Evolutionary conservation across 2,329 filamentous ascomycete genomes (phyloP).

Genomic region (Aureobasidium sp.): DNA sequence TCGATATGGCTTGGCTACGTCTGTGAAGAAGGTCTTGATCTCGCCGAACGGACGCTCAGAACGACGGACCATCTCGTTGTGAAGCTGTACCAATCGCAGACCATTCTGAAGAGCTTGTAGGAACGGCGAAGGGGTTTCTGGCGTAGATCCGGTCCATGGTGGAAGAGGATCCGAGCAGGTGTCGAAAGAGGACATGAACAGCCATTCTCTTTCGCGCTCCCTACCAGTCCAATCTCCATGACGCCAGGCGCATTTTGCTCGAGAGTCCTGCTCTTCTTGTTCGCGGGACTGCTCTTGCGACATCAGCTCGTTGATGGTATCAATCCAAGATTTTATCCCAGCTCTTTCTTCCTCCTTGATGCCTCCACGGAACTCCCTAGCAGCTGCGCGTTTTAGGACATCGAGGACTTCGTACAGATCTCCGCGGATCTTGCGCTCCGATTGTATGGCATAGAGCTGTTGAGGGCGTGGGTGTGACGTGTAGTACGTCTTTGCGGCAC

Average conservation of each 20-base stretch:
- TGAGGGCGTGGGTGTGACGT: conserved; percentile 83
- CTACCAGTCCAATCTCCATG: conserved; percentile 62
- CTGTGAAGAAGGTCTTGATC: conserved; percentile 82
- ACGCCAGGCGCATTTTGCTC: conserved; percentile 62
- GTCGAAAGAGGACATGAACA: conserved; percentile 72
- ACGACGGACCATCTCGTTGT: conserved; percentile 80
- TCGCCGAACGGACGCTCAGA: conserved; percentile 80
- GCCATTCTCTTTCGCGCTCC: conserved; percentile 69
- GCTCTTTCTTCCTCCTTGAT: conserved; percentile 68
- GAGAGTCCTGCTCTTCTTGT: conserved; percentile 45
- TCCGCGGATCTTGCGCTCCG: conserved; percentile 73
- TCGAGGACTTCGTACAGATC: conserved; percentile 84
- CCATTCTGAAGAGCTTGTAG: conserved; percentile 68
- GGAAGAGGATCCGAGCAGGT: conserved; percentile 49
- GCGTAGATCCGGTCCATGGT: conserved; percentile 52
- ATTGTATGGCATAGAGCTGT: conserved; percentile 74
- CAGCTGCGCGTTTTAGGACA: conserved; percentile 82
- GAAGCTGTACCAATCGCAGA: conserved; percentile 70
- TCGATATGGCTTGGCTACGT: conserved; percentile 90
- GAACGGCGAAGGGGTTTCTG: conserved; percentile 58
- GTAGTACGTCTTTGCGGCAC: conserved; percentile 93
- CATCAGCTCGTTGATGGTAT: conserved; percentile 67
- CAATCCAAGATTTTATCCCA: conserved; percentile 72
- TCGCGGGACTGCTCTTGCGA: conserved; percentile 69
- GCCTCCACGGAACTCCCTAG: conserved; percentile 75